phyloP scores from a whole-genome alignment of 768 basidiomycete genomes.

The Auriscalpium microsporum region DNA sequence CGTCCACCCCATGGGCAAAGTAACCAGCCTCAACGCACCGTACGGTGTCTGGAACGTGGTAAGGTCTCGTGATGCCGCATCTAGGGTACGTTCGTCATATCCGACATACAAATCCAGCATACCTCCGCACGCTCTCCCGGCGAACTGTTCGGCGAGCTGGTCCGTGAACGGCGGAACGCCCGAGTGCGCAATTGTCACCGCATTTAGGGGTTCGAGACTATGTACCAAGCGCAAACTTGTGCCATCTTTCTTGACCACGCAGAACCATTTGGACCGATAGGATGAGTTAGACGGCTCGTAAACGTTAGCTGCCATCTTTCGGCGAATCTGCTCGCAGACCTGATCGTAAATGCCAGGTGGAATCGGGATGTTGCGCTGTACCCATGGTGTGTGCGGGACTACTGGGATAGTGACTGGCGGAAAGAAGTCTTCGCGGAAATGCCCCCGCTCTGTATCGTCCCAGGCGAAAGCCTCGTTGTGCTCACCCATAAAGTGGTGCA shows the following conservation, averaged over 20 bases:
- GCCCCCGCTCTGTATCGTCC: slow-evolving; percentile 29
- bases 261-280: slow-evolving; percentile 19
- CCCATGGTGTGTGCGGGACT: slow-evolving; percentile 21
- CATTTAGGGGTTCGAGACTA: slow-evolving; percentile 19
- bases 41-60: slow-evolving; percentile 35
- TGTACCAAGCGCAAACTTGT: slow-evolving; percentile 17
- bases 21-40: slow-evolving; percentile 23
- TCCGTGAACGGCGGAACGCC: slow-evolving; percentile 14
- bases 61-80: slow-evolving; percentile 25
- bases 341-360: slow-evolving; percentile 11
- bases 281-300: slow-evolving; percentile 19
- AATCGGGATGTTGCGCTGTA: slow-evolving; percentile 17
- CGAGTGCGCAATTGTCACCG: slow-evolving; percentile 14
- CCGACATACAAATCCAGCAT: slow-evolving; percentile 21
- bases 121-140: slow-evolving; percentile 15
- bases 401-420: slow-evolving; percentile 25
- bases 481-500: slow-evolving; percentile 25
- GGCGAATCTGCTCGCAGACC: slow-evolving; percentile 24
- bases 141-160: slow-evolving; percentile 17
- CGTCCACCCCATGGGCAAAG: slow-evolving; percentile 34
- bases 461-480: slow-evolving; percentile 31
- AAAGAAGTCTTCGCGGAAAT: slow-evolving; percentile 24
- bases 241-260: slow-evolving; percentile 15
- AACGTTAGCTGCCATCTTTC: slow-evolving; percentile 30
- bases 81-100: slow-evolving; percentile 27